Conservation (phyloP, 345 rosid species). For the Murraya paniculata region DNA sequence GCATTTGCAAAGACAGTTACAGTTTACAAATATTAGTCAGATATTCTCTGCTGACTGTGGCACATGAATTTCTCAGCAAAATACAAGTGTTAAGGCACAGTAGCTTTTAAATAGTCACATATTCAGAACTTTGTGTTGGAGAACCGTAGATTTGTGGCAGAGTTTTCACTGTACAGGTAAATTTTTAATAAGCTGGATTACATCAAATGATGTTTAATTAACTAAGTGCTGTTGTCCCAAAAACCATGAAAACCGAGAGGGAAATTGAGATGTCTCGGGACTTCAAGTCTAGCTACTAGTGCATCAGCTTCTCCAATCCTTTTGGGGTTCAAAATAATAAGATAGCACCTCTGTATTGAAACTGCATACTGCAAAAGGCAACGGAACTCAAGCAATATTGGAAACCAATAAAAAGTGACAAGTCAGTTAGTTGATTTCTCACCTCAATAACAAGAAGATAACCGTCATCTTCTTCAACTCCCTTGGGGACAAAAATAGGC, state of each 20-base stretch:
- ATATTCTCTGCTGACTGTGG: no score
- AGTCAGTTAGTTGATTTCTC: neutral
- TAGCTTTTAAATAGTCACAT: no score
- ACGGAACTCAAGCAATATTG: neutral
- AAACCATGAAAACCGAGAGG: constrained; percentile 94
- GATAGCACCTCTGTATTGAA: constrained; percentile 68
- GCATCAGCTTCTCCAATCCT: constrained; percentile 78
- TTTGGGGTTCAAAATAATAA: constrained; percentile 66
- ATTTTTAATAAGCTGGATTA: neutral
- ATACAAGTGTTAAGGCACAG: no score
- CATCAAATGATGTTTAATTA: neutral
- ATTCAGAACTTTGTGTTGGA: no score
- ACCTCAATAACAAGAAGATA: constrained; percentile 89
- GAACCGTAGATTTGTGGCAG: no score
- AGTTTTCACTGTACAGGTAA: no score
- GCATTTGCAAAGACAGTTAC: no score
- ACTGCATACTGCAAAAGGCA: constrained; percentile 70
- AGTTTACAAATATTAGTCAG: no score
- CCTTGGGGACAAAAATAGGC: constrained; percentile 69
- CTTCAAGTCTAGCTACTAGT: constrained; percentile 64
- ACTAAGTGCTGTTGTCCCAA: constrained; percentile 42
- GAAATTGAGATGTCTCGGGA: constrained; percentile 71
- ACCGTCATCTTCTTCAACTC: constrained; percentile 63
- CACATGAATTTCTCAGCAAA: no score
- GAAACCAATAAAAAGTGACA: neutral